Conservation (phyloP, 352 stramenopile species). For the Globisporangium megalacanthum region DNA sequence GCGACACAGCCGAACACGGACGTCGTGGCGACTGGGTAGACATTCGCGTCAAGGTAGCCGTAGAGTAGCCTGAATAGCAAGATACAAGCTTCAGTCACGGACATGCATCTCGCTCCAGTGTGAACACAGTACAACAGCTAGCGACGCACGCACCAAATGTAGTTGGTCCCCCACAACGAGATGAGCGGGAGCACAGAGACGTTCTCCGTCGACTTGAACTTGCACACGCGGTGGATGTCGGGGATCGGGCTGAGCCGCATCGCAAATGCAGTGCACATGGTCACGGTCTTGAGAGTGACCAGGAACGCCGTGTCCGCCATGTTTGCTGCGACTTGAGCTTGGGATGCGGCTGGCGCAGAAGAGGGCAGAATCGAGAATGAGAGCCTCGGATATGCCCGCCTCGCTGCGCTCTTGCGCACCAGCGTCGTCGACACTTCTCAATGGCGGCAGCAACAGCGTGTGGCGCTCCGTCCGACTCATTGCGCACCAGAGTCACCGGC, state of each 20-base stretch:
- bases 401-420: too few species aligned
- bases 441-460: too few species aligned
- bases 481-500: too few species aligned
- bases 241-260: slow-evolving; percentile 15
- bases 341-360: too few species aligned
- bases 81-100: too few species aligned
- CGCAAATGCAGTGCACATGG: slow-evolving; percentile 15
- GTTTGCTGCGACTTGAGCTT: too few species aligned
- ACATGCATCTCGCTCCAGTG: too few species aligned
- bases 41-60: slow-evolving; percentile 3
- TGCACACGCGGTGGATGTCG: slow-evolving; percentile 13
- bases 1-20: neutral
- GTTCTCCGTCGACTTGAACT: slow-evolving; percentile 9
- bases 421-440: too few species aligned
- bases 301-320: slow-evolving; percentile 12
- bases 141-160: neutral
- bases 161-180: slow-evolving; percentile 4
- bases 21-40: slow-evolving; percentile 3
- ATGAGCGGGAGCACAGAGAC: slow-evolving; percentile 6
- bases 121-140: neutral
- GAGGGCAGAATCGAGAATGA: too few species aligned
- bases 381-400: too few species aligned
- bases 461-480: too few species aligned
- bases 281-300: slow-evolving; percentile 12
- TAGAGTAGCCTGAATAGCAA: slow-evolving; percentile 5